A percentile compares a stretch with the other conserved stretches of the same genome.
These are phyloP conservation scores for Pseudogymnoascus pannorum DNA, from an alignment of 2,329 filamentous ascomycete genomes.

Conservation along the genomic window DNA sequence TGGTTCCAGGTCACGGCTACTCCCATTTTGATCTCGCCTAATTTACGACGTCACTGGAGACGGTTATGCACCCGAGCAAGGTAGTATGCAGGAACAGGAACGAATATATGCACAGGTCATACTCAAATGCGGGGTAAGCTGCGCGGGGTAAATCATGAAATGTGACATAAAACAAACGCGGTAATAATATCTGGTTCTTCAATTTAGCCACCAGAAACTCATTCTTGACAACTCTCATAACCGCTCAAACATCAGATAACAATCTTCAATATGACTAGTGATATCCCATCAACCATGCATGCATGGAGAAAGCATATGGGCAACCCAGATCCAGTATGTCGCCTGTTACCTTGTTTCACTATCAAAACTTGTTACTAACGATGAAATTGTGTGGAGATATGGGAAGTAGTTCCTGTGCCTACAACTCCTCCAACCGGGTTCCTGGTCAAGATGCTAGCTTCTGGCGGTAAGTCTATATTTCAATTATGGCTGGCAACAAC, in stretches of 20 bases:
- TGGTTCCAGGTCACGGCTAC: background rate
- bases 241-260: too few species aligned
- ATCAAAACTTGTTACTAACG: background rate
- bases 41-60: background rate
- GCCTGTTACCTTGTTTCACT: background rate
- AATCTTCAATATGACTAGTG: constrained; percentile 10
- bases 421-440: constrained; percentile 22
- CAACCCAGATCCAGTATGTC: constrained; percentile 23
- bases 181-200: background rate
- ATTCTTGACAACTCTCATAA: background rate
- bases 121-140: background rate
- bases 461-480: constrained; percentile 21
- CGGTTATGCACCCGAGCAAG: background rate
- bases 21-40: constrained; percentile 3
- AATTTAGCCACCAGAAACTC: background rate
- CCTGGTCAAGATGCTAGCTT: constrained; percentile 30
- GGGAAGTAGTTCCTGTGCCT: constrained; percentile 27
- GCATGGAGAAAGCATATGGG: constrained; percentile 32
- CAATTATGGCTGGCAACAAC: background rate
- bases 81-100: background rate
- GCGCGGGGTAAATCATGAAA: background rate
- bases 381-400: constrained; percentile 16
- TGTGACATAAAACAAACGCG: background rate
- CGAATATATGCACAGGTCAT: background rate
- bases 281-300: constrained; percentile 27